Evolutionary conservation across 1,284 basidiomycete genomes (phyloP), one percentile per base, ranked within the genome.

Genomic region (Ustilago shanxiensis): DNA sequence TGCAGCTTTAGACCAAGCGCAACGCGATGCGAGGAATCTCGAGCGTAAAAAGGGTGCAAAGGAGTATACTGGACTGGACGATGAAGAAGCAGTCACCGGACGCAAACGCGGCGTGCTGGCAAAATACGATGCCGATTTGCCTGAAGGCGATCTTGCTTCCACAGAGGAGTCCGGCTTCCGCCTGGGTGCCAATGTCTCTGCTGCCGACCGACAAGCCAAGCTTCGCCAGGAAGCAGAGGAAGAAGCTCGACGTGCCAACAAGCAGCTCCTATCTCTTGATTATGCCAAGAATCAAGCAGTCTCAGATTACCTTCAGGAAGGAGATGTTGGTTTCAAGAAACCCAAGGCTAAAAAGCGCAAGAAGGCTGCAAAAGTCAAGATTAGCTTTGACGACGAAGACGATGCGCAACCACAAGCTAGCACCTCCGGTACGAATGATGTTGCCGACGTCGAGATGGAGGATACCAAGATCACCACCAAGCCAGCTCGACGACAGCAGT

Each of bases 1-100:
- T 81, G 89, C 96, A 54, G 93, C 95, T 79, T 90, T 98, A 88
- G 94, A 93, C 0, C 95, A 97, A 85, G 90, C 90, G 53, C 94
- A 95, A 81, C 90, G 90, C 11, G 90, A 90, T 24, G 90, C 92
- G 85, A 92, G 92, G 88, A 93, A 91, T 62, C 89, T 91, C 54
- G 93, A 95, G 62, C 88, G 93, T 44, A 97, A 97, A 87, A 92
- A 93, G 60, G 97, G 96, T 87, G 92, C 91, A 51, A 90, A 91
- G 50, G 91, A 93, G 81, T 99, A 99, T 84, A 96, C 93, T 0
- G 96, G 96, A 24, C 95, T 95, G 84, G 96, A 99, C 83, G 96
- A 99, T 80, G 95, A 97, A 3, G 95, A 98, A 83, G 72, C 62
- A 4, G 18, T 44, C 2, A 89, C 82, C 47, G 94, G 93, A 22